These are phyloP conservation scores for Eurotiales sp. DNA, from an alignment of 2,329 filamentous ascomycete species.

Conservation along the genomic window DNA sequence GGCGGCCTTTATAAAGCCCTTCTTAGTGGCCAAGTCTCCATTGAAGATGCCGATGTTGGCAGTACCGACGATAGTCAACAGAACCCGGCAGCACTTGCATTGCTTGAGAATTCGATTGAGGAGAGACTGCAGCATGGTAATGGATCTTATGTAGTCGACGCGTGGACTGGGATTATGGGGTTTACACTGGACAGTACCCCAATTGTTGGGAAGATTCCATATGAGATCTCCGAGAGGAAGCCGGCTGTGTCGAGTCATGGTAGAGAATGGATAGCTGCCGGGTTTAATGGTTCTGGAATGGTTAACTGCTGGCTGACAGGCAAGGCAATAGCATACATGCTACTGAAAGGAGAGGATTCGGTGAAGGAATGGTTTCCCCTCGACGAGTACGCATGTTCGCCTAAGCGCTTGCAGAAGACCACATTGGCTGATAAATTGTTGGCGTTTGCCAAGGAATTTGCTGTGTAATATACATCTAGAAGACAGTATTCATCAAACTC, in stretches of 20 bases:
- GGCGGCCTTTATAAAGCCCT: conserved; percentile 14
- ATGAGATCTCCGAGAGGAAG: conserved; percentile 33
- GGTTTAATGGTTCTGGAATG: conserved; percentile 67
- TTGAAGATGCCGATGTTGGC: conserved; percentile 14
- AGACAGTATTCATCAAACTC: too few relatives aligned
- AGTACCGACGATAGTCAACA: conserved; percentile 12
- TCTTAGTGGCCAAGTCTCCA: not conserved
- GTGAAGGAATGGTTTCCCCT: conserved; percentile 24
- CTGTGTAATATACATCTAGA: too few relatives aligned
- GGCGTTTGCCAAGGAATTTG: conserved; percentile 1
- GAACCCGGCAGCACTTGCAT: conserved; percentile 5
- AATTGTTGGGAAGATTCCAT: conserved; percentile 49
- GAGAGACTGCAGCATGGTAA: conserved; percentile 17
- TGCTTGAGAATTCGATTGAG: conserved; percentile 9
- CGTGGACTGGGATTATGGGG: conserved; percentile 47
- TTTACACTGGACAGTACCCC: conserved; percentile 49
- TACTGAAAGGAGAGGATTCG: conserved; percentile 23
- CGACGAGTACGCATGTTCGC: conserved; percentile 14
- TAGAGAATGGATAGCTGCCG: conserved; percentile 53
- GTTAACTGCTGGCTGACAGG: conserved; percentile 46
- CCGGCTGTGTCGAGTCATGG: conserved; percentile 11
- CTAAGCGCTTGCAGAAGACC: conserved; percentile 8
- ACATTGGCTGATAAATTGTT: conserved; percentile 12
- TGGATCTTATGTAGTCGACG: conserved; percentile 19
- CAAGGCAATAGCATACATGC: conserved; percentile 26